phyloP scores from a whole-genome alignment of 2,329 filamentous ascomycete species.

The Fusarium mangiferae region DNA sequence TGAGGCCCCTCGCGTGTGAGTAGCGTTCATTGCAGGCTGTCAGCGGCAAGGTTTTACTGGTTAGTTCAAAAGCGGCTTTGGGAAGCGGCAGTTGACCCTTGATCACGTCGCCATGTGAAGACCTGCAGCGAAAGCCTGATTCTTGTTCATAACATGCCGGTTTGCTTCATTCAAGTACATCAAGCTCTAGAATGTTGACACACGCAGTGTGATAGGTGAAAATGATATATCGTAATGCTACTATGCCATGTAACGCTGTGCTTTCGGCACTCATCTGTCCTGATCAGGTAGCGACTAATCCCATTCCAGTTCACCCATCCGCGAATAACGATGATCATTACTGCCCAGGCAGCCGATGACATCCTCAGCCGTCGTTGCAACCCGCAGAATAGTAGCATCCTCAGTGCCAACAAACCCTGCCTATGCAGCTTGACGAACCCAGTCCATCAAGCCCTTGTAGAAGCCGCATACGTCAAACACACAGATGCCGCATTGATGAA shows the following conservation, averaged over 20 bases:
- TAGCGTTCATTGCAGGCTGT: background rate
- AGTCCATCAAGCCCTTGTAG: background rate
- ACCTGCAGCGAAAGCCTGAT: background rate
- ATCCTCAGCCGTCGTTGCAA: background rate
- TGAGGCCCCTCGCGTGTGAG: background rate
- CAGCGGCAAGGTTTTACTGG: background rate
- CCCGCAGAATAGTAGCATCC: background rate
- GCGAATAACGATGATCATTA: background rate
- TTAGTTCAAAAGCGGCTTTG: background rate
- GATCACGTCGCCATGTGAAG: background rate
- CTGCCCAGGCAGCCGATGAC: background rate
- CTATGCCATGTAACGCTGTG: background rate
- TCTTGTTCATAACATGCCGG: rapidly evolving
- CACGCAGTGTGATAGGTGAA: background rate
- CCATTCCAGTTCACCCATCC: background rate
- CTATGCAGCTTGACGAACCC: background rate
- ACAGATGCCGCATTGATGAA: background rate
- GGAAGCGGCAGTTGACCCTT: background rate
- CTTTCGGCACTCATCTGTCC: background rate
- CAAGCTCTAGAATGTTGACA: background rate
- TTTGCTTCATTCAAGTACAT: background rate
- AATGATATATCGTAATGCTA: background rate
- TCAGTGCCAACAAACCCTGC: background rate
- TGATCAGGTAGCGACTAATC: background rate
- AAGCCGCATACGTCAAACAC: background rate